A percentile compares a stretch with the other conserved stretches of the same genome.
Conservation (phyloP, 345 rosid genomes). For the Pistacia vera region DNA sequence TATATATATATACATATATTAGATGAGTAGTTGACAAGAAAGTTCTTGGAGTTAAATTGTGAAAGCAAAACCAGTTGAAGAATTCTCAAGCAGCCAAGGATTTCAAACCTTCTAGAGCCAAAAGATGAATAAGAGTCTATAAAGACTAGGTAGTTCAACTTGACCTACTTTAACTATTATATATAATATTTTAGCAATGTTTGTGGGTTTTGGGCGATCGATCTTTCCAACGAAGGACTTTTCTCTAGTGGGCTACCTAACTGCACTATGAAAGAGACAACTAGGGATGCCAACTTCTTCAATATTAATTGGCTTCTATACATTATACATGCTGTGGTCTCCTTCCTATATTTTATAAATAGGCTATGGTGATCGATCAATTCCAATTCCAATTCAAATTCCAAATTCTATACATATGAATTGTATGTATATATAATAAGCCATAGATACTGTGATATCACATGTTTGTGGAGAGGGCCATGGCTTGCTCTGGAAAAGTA, state of each 20-base stretch:
- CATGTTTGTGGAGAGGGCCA: neutral
- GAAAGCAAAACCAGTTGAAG: conserved; percentile 5
- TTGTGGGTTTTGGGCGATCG: conserved; percentile 14
- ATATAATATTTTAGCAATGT: neutral
- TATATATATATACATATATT: no score
- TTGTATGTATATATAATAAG: neutral
- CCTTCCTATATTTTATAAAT: neutral
- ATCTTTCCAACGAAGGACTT: conserved; percentile 22
- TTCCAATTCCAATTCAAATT: no score
- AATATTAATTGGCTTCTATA: neutral
- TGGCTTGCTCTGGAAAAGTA: neutral
- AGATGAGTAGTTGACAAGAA: neutral
- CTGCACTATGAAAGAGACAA: conserved; percentile 26
- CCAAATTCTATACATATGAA: no score
- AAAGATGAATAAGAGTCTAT: neutral
- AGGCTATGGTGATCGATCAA: no score
- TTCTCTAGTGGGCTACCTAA: conserved; percentile 42
- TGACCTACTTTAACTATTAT: conserved; percentile 7
- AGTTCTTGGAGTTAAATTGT: neutral
- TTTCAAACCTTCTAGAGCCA: conserved; percentile 20
- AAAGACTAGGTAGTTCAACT: conserved; percentile 1
- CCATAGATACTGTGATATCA: neutral
- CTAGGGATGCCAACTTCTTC: conserved; percentile 2
- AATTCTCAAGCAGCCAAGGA: neutral
- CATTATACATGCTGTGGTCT: neutral